Evolutionary conservation across 495 filamentous ascomycete genomes (phyloP), one percentile per base, ranked within the genome.

Genomic region (Daldinia bambusicola): DNA sequence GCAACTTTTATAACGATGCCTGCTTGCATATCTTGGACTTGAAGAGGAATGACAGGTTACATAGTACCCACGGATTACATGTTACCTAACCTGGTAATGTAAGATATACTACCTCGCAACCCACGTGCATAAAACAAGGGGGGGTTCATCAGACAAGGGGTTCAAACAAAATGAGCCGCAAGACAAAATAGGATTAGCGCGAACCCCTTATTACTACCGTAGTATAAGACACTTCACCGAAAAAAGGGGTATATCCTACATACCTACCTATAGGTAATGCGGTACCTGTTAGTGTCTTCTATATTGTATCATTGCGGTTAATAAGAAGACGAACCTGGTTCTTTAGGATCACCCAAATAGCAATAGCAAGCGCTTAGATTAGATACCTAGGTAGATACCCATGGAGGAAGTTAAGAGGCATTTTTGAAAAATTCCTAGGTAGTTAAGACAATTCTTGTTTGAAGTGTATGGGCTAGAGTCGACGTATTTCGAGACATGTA

Each of bases 51-150:
- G 26, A 26, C 26, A 26, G 26, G 26, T 26, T 26, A 26, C 26
- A 1, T 26, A 26, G 26, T 36, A 36, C 34, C 34, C 26, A 26
- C 3, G 26, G 26, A 26, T 26, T 26, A 26, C n/a, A n/a, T n/a
- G n/a, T n/a, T n/a, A n/a, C n/a, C n/a, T n/a, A n/a, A n/a, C 26
- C 26, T 26, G 26, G 26, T 36, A 36, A 36, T 36, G 34, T 22
- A 22, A 2, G 18, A 48, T 48, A 48, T 48, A 18, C n/a, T 48
- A 18, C n/a, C 52, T 55, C 52, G 16, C 16, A 55, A 55, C 12
- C 31, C 22, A 22, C 55, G 37, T 56, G 68, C 68, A 66, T 66
- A 55, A 66, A 62, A 26, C 50, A 66, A 62, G 68, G 55, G 62
- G 57, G 68, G 55, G 22, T 22, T 53, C 13, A 10, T 3, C 22